Percentiles rank a stretch among this genome's conserved stretches.
Conservation (phyloP, 306 rosid genomes). For the Hippophae gyantsensis region DNA sequence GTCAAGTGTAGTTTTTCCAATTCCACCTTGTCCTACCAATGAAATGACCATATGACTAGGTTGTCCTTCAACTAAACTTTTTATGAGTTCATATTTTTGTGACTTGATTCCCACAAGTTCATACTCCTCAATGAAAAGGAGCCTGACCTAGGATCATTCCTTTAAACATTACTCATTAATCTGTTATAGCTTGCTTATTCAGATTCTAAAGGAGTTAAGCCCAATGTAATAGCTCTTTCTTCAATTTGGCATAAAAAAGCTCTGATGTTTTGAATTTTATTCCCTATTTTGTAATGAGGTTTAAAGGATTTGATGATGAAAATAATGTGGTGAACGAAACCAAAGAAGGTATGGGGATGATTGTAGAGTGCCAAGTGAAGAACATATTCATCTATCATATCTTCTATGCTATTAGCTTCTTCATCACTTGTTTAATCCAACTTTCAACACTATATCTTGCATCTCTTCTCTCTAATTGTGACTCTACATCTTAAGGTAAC, state of each 20-base stretch:
- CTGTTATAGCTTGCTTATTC: background rate
- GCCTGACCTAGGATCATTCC: slow-evolving; percentile 15
- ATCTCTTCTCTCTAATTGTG: background rate
- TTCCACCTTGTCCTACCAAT: slow-evolving; percentile 16
- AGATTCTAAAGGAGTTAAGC: background rate
- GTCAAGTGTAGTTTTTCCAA: slow-evolving; percentile 16
- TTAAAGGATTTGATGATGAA: background rate
- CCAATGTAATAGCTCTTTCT: background rate
- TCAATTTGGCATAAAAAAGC: background rate
- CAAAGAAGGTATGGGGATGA: background rate
- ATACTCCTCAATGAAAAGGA: slow-evolving; percentile 13
- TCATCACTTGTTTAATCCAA: slow-evolving; percentile 9
- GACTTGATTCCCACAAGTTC: slow-evolving; percentile 20
- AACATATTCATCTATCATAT: slow-evolving; percentile 1
- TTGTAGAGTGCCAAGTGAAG: background rate
- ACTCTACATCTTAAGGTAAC: slow-evolving; percentile 8
- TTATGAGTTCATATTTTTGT: slow-evolving; percentile 6
- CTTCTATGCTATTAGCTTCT: slow-evolving; percentile 6
- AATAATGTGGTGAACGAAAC: background rate
- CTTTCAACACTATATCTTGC: background rate
- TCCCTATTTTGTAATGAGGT: background rate
- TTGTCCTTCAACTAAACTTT: background rate
- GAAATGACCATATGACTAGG: background rate
- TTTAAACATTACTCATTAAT: background rate
- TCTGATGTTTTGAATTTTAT: background rate